Evolutionary conservation across 805 yeast genomes (phyloP).

Genomic region (Metschnikowia gelsemii): DNA sequence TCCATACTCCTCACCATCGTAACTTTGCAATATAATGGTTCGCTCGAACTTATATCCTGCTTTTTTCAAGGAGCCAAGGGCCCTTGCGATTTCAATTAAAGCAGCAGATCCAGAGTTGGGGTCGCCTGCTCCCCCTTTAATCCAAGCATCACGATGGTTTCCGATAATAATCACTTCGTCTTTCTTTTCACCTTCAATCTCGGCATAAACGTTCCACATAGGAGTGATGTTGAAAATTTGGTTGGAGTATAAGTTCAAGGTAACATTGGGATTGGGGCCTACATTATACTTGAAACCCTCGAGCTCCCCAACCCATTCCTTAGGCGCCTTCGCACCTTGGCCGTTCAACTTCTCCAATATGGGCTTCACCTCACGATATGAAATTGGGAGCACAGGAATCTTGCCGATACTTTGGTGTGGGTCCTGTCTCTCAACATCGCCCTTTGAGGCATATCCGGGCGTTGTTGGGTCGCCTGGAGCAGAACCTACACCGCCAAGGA

Average conservation of each 20-base stretch:
- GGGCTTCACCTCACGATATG: conserved; percentile 61
- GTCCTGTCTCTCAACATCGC: conserved; percentile 21
- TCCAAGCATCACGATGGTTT: conserved; percentile 82
- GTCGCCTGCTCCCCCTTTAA: conserved; percentile 75
- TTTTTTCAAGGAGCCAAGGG: conserved; percentile 50
- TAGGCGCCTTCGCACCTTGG: conserved; percentile 49
- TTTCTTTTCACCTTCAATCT: conserved; percentile 51
- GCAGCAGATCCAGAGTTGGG: conserved; percentile 75
- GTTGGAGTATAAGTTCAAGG: conserved; percentile 55
- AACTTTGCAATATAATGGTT: conserved; percentile 66
- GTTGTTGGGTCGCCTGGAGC: conserved; percentile 80
- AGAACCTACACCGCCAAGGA: conserved; percentile 47
- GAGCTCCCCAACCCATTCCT: conserved; percentile 39
- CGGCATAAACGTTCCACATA: conserved; percentile 62
- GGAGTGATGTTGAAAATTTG: conserved; percentile 64
- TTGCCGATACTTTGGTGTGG: conserved; percentile 48
- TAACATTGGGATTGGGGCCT: conserved; percentile 46
- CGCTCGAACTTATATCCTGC: conserved; percentile 73
- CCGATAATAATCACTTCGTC: conserved; percentile 65
- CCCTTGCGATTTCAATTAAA: conserved; percentile 61
- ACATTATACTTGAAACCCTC: conserved; percentile 47
- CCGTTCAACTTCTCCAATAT: conserved; percentile 60
- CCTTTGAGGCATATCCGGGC: conserved; percentile 59
- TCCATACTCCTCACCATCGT: conserved; percentile 82
- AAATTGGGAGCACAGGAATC: conserved; percentile 72